phyloP scores from a whole-genome alignment of 495 filamentous ascomycete genomes.

The Parachaetomium inaequale region DNA sequence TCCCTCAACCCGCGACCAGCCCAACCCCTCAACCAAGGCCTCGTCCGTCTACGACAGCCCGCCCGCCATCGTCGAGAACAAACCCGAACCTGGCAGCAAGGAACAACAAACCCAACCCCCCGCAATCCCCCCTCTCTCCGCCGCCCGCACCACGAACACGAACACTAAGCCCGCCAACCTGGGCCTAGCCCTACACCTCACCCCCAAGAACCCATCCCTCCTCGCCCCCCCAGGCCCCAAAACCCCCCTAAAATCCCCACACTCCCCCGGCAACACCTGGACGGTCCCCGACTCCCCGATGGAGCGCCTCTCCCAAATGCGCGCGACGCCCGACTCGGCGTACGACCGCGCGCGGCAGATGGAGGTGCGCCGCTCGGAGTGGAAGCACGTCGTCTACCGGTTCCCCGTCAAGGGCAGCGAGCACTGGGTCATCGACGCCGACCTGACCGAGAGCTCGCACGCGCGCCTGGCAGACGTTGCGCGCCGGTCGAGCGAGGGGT shows the following conservation, averaged over 20 bases:
- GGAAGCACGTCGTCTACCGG: constrained; percentile 21
- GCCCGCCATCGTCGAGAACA: not conserved
- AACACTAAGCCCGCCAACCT: constrained; percentile 9
- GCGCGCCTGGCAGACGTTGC: constrained; percentile 24
- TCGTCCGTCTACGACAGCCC: constrained; percentile 19
- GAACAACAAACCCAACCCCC: not conserved
- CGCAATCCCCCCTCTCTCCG: constrained; percentile 11
- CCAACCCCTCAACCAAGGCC: constrained; percentile 15
- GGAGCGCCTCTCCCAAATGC: constrained; percentile 22
- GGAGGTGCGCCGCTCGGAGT: constrained; percentile 24
- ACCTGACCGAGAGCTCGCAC: constrained; percentile 26
- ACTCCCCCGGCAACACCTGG: constrained; percentile 11
- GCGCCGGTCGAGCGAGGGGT: constrained; percentile 18
- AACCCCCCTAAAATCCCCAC: not conserved
- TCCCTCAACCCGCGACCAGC: not conserved
- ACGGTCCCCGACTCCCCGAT: constrained; percentile 17
- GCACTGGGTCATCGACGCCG: constrained; percentile 24
- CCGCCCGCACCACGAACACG: not conserved
- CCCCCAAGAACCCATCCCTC: constrained; percentile 1
- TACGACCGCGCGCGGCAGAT: constrained; percentile 26
- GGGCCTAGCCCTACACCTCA: constrained; percentile 13
- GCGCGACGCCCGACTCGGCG: constrained; percentile 23
- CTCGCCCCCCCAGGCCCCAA: not conserved
- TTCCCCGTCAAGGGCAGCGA: constrained; percentile 20
- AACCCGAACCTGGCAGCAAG: not conserved